phyloP scores from a whole-genome alignment of 495 filamentous ascomycete species.

The Halenospora varia region DNA sequence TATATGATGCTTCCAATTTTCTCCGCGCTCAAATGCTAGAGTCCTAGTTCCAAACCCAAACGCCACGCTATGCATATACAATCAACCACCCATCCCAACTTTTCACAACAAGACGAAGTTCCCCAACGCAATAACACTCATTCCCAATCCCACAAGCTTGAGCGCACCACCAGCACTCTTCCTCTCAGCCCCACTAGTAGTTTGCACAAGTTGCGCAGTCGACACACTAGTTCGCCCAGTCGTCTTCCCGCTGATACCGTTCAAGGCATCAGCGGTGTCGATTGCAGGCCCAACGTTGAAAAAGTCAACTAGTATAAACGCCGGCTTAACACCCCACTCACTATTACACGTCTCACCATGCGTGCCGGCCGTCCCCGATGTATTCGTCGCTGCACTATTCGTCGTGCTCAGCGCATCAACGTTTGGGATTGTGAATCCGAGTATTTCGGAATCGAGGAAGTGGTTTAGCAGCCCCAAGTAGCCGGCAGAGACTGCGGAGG shows the following conservation, averaged over 20 bases:
- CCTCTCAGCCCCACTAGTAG: conserved; percentile 2
- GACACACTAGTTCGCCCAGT: conserved; percentile 29
- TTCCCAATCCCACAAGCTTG: conserved; percentile 4
- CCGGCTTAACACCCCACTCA: conserved; percentile 52
- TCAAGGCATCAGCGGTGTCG: conserved; percentile 50
- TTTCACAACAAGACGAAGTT: conserved; percentile 20
- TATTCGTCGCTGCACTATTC: conserved; percentile 42
- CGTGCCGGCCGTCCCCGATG: conserved; percentile 51
- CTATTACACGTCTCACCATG: conserved; percentile 49
- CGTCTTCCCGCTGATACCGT: conserved; percentile 41
- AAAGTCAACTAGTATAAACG: conserved; percentile 65
- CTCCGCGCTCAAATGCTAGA: too few relatives aligned
- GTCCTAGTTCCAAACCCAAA: too few relatives aligned
- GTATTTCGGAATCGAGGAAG: conserved; percentile 59
- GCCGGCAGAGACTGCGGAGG: conserved; percentile 39
- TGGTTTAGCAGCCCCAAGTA: conserved; percentile 67
- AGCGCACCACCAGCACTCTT: not conserved
- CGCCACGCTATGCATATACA: not conserved
- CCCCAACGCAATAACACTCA: conserved; percentile 17
- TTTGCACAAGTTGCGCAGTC: conserved; percentile 5
- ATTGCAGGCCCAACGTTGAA: conserved; percentile 59
- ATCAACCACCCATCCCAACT: not conserved
- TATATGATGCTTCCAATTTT: too few relatives aligned
- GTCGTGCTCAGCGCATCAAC: conserved; percentile 47
- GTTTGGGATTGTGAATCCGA: conserved; percentile 55